Evolutionary conservation across 2,329 filamentous ascomycete species (phyloP), one percentile per base, ranked within the genome.

Genomic region (Scortechinia acanthostroma): DNA sequence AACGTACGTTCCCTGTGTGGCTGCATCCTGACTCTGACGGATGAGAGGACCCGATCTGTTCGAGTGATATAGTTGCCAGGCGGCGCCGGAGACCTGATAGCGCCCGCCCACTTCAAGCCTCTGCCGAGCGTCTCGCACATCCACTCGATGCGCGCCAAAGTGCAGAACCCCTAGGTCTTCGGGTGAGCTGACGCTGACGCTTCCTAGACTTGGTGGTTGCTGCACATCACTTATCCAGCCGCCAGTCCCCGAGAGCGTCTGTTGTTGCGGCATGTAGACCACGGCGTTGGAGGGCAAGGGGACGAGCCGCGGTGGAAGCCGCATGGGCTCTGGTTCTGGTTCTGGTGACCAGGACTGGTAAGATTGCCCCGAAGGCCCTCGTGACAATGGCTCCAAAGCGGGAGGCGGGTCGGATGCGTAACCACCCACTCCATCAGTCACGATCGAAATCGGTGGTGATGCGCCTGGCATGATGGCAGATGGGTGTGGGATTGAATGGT

Each of bases 281-380:
- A 49, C 21, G 20, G 40, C 47, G 22, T 43, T 46, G 2, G 46
- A 15, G 21, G 47, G 30, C 6, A 48, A 46, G 3, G 43, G 21
- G 3, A 10, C n/a, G 25, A 10, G 35, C 35, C 20, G 35, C 17
- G 6, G 35, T 10, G 20, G 10, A 10, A 15, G 13, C 17, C 6
- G 35, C 17, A 13, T 10, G 2, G 50, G 59, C 52, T 56, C 56
- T 14, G 52, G 53, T 6, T 55, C 49, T 6, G 63, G 62, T 14
- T 66, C 63, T 4, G 63, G 64, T 14, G 56, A 53, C 57, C 60
- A 58, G 3, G 62, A 65, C 16, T 58, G 54, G 17, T 57, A 53
- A 4, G 63, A 65, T 37, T 59, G 54, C 2, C 49, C 50, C 0
- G 62, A 65, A 5, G 55, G 52, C 15, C 55, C 52, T 23, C 62